Base-by-base conservation (phyloP, 2,329 filamentous ascomycete species). In the Dactylella cylindrospora region DNA sequence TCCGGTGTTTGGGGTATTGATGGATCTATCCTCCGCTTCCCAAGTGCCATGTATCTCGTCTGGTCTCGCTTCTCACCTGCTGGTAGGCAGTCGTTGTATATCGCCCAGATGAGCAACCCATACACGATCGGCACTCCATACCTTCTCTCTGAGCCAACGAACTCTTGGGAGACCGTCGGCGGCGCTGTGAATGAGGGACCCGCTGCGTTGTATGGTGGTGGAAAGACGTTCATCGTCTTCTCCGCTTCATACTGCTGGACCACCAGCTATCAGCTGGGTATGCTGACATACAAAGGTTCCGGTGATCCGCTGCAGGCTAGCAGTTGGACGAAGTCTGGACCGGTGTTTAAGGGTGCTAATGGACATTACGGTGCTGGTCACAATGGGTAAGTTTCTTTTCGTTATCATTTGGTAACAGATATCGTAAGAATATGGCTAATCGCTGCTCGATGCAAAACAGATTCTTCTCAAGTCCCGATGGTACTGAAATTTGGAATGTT, bases 191-290 rank as follows among this genome's bases (percentile, higher is more conserved):
- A 82, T 67, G 80, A 83, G 66, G 80, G 78, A 0, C 75, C 78
- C 0, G 75, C 75, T 2, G 77, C 78, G 0, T 72, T 83, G 17
- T 82, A 82, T 68, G 74, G 77, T 32, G 75, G 74, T 17, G 78
- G 77, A 8, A 76, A 75, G 52, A 80, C 77, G 0, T 81, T 77
- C 62, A 69, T 82, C 32, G 73, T 76, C 1, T 83, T 77, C 71
- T 79, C 76, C 4, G 80, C 78, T 1, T 79, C 76, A 57, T 78
- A 78, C 70, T 82, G 79, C 73, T 81, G 78, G 79, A 79, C 77
- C 0, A 69, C 76, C 0, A 73, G 75, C 47, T 82, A 83, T 68
- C 75, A 76, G 19, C 72, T 83, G 1, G 80, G 78, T 0, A 70
- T 79, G 12, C 71, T 83, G 19, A 77, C 76, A 2, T 82, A 76